Conservation (phyloP, 2,329 filamentous ascomycete species). For the Penicillium sp. region DNA sequence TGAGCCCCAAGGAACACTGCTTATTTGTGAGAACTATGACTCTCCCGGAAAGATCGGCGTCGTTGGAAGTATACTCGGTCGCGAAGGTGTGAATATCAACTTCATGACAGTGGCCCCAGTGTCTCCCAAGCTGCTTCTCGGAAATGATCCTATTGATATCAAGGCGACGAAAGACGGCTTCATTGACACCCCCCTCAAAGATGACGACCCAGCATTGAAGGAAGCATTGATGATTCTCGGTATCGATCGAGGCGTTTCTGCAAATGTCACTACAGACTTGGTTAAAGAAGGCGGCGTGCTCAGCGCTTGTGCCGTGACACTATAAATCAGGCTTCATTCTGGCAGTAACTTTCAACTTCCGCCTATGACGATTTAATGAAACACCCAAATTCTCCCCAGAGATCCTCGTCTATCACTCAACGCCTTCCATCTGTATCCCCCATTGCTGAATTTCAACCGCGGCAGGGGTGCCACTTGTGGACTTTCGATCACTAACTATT, state of each 20-base stretch:
- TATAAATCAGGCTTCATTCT: constrained; percentile 26
- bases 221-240: constrained; percentile 85
- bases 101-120: constrained; percentile 74
- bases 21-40: constrained; percentile 83
- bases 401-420: constrained; percentile 15
- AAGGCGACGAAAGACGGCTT: constrained; percentile 8
- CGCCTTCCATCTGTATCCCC: neutral
- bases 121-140: constrained; percentile 23
- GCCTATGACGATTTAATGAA: neutral
- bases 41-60: constrained; percentile 80
- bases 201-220: constrained; percentile 37
- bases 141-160: neutral
- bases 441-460: neutral
- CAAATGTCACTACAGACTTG: constrained; percentile 57
- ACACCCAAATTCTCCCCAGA: neutral
- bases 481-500: neutral
- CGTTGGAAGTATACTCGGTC: constrained; percentile 72
- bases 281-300: constrained; percentile 57
- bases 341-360: neutral
- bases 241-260: constrained; percentile 67
- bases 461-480: neutral
- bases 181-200: neutral
- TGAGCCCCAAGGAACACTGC: constrained; percentile 70
- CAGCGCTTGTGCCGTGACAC: constrained; percentile 56
- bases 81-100: constrained; percentile 74